Evolutionary conservation across 345 rosid species (phyloP), one percentile per base, ranked within the genome.

Genomic region (Trapa bicornis): DNA sequence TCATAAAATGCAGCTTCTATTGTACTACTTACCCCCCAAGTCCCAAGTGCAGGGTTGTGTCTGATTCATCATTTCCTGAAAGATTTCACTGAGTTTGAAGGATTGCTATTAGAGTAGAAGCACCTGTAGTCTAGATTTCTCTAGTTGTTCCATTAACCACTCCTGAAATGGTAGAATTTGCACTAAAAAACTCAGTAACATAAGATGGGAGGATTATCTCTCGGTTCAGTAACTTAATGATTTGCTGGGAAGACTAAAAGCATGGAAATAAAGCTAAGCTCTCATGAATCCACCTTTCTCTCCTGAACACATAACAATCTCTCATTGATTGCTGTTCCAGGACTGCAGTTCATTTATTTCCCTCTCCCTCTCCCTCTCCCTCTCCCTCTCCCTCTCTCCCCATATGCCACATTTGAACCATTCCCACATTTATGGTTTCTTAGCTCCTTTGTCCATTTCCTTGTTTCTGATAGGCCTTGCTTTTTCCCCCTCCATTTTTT

Each of bases 41-140:
- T 89, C 98, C 97, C 62, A 88, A 75, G 66, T 89, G 88, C 80
- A 93, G 70, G 47, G 88, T 83, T 38, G 96, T 93, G 81, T 93
- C 97, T 64, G 98, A 93, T 74, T 88, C 85, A 69, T 76, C 86
- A 39, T 77, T 84, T 42, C 84, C 87, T 54, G 74, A 64, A 63
- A 58, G 37, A 58, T 11, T 32, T 58, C 63, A 32, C 2, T 8
- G 15, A 58, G 63, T 58, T 11, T 58, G 63, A 12, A 8, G 16
- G 63, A 58, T 48, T 56, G 66, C 2, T 52, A 53, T 36, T 41
- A 22, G 29, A 22, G 29, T 22, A 22, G 29, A 22, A 22, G 22
- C 80, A 92, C 98, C 92, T 80, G 93, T 10, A 81, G 38, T 71
- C 87, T 84, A 53, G 98, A 93, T 71, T 85, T 91, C 78, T 93